These are phyloP conservation scores for Candida sphagnicola DNA, from an alignment of 805 yeast genomes.

Conservation along the genomic window DNA sequence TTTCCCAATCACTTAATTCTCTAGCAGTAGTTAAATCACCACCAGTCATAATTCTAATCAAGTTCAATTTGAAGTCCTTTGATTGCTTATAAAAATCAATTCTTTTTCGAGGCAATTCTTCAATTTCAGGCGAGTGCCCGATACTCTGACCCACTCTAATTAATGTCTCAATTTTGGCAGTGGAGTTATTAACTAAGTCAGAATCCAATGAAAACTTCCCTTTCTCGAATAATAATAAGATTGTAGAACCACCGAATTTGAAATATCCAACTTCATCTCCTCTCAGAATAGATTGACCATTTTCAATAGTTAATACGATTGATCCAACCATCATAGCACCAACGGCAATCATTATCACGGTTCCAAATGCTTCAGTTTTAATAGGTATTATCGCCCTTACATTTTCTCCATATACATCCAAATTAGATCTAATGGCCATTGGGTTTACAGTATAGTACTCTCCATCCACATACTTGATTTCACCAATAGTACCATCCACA, in stretches of 20 bases:
- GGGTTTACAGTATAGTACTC: conserved; percentile 96
- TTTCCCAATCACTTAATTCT: conserved; percentile 37
- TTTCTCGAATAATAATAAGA: conserved; percentile 60
- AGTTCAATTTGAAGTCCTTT: conserved; percentile 43
- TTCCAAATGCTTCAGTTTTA: conserved; percentile 72
- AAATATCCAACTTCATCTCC: conserved; percentile 92
- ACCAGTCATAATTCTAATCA: conserved; percentile 58
- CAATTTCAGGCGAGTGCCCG: conserved; percentile 60
- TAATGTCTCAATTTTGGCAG: conserved; percentile 70
- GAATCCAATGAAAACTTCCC: conserved; percentile 57
- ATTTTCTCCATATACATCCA: conserved; percentile 93
- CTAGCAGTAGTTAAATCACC: conserved; percentile 36
- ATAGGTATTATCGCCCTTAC: conserved; percentile 76
- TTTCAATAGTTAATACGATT: conserved; percentile 63
- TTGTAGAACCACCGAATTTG: conserved; percentile 94
- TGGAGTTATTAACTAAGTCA: conserved; percentile 69
- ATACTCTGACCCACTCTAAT: conserved; percentile 89
- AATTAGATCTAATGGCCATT: conserved; percentile 85
- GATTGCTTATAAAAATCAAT: conserved; percentile 44
- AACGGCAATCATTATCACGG: conserved; percentile 71
- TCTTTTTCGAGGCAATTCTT: conserved; percentile 48
- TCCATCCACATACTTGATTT: conserved; percentile 71
- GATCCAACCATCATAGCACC: conserved; percentile 99
- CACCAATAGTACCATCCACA: conserved; percentile 67
- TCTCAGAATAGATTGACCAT: conserved; percentile 54